phyloP scores from a whole-genome alignment of 495 filamentous ascomycete genomes.

The Penicillium atrosanguineum region DNA sequence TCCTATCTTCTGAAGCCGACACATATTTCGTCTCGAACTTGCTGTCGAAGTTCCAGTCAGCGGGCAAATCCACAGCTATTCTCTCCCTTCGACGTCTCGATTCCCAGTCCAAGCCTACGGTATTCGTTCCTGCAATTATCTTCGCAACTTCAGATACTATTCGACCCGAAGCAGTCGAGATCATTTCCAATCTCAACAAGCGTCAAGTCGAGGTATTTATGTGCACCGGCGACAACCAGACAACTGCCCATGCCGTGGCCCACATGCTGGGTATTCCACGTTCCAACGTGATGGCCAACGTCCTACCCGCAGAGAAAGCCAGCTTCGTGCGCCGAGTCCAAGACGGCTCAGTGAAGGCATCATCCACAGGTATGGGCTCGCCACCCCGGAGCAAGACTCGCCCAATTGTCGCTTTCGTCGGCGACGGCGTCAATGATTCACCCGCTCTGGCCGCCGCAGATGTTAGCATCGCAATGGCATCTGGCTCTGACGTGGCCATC shows the following conservation, averaged over 20 bases:
- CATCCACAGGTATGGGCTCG: not conserved
- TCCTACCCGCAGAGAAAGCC: constrained; percentile 83
- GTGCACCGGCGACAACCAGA: constrained; percentile 78
- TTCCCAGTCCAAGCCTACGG: constrained; percentile 23
- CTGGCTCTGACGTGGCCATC: constrained; percentile 82
- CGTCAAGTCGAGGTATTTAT: constrained; percentile 75
- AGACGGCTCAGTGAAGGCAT: constrained; percentile 22
- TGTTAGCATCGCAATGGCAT: constrained; percentile 80
- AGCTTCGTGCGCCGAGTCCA: constrained; percentile 81
- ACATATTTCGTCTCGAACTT: constrained; percentile 39
- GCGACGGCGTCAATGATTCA: constrained; percentile 88
- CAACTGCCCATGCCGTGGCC: constrained; percentile 64
- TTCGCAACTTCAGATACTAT: constrained; percentile 71
- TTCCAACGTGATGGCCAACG: constrained; percentile 79
- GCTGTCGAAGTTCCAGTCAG: constrained; percentile 63
- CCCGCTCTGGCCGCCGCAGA: constrained; percentile 78
- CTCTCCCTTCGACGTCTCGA: constrained; percentile 49
- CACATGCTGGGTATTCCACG: constrained; percentile 69
- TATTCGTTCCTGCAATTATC: constrained; percentile 62
- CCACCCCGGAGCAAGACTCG: constrained; percentile 14
- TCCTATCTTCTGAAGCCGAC: constrained; percentile 26
- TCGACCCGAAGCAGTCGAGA: constrained; percentile 66
- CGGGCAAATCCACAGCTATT: constrained; percentile 73
- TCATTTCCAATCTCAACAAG: constrained; percentile 66
- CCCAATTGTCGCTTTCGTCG: constrained; percentile 61